Conservation (phyloP, 345 rosid species). For the Excoecaria cochinchinensis region DNA sequence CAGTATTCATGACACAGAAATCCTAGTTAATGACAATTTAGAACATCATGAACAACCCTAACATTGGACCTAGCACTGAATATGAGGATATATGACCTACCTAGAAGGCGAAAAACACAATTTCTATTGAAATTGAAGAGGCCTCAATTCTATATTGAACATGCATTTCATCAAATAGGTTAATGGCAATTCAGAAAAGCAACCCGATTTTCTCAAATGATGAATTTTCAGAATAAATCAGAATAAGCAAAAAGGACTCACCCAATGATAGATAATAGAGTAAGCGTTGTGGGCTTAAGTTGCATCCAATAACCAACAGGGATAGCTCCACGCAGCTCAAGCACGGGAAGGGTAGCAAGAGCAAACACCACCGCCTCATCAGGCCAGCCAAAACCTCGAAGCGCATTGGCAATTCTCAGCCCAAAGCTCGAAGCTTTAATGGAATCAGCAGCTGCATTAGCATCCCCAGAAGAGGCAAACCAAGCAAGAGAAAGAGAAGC, state of each 20-base stretch:
- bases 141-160: not conserved
- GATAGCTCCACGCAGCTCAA: constrained; percentile 95
- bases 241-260: constrained; percentile 35
- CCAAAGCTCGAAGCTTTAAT: constrained; percentile 81
- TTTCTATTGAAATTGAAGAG: not conserved
- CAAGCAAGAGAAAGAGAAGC: constrained; percentile 71
- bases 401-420: constrained; percentile 55
- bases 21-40: not conserved
- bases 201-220: not conserved
- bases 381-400: constrained; percentile 74
- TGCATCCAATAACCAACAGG: constrained; percentile 99
- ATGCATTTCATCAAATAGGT: constrained; percentile 12
- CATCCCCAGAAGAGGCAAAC: constrained; percentile 76
- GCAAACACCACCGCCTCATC: constrained; percentile 86
- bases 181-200: constrained; percentile 1
- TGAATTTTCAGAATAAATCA: not conserved
- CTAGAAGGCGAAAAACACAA: no score
- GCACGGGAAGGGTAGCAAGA: constrained; percentile 82
- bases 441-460: constrained; percentile 80
- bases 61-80: not conserved
- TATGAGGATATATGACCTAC: no score
- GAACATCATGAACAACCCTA: not conserved
- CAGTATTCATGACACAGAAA: not conserved
- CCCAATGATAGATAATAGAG: constrained; percentile 68
- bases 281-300: constrained; percentile 58